Percentiles rank a stretch among this genome's conserved stretches.
phyloP scores from a whole-genome alignment of 257 asterid genomes.

The Nemophila menziesii region DNA sequence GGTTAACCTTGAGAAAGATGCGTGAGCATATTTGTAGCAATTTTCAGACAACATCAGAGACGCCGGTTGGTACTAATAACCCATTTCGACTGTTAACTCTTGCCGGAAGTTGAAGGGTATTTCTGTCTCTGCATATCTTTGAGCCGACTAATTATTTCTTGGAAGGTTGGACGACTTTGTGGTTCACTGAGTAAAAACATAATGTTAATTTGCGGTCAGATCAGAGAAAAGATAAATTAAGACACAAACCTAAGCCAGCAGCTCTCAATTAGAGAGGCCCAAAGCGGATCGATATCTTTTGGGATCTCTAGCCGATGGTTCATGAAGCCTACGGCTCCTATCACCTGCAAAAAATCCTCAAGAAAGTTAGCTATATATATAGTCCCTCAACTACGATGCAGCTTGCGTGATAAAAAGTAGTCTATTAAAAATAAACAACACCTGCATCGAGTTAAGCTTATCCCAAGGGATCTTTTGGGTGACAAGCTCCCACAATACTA shows the following conservation, averaged over 20 bases:
- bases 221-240: neutral
- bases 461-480: constrained; percentile 93
- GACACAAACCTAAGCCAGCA: constrained; percentile 67
- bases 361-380: constrained; percentile 3
- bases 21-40: neutral
- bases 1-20: no score
- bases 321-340: constrained; percentile 97
- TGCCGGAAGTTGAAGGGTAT: constrained; percentile 40
- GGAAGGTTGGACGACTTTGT: constrained; percentile 58
- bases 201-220: neutral
- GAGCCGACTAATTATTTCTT: constrained; percentile 62
- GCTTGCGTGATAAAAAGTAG: no score
- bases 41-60: neutral
- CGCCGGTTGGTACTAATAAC: constrained; percentile 12
- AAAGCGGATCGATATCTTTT: constrained; percentile 52
- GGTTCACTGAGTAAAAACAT: constrained; percentile 51
- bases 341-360: constrained; percentile 41
- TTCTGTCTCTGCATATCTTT: constrained; percentile 52
- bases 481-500: constrained; percentile 86
- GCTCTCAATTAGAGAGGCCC: constrained; percentile 79
- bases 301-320: constrained; percentile 81
- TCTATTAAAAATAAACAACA: no score
- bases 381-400: neutral
- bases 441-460: constrained; percentile 88
- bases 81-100: constrained; percentile 36